Conservation (phyloP, 768 basidiomycete genomes). For the Cystobasidium ongulense region DNA sequence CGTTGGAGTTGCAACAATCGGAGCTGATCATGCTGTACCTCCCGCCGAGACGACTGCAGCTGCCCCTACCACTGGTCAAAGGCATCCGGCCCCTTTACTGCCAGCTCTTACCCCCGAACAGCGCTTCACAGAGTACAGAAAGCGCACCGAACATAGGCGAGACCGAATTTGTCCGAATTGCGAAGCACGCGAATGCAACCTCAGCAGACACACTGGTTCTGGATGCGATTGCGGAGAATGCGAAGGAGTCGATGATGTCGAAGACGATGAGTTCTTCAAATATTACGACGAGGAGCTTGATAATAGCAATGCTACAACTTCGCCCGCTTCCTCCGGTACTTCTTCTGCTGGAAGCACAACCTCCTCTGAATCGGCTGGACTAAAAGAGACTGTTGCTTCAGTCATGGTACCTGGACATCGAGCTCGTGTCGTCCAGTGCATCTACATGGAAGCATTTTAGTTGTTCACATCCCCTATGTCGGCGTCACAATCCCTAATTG, state of each 20-base stretch:
- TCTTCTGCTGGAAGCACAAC: neutral
- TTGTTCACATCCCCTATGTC: no score
- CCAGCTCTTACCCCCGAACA: neutral
- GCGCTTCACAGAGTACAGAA: neutral
- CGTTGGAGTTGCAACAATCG: no score
- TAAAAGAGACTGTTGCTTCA: neutral
- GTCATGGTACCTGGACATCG: conserved; percentile 5
- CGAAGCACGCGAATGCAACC: neutral
- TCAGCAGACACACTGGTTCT: neutral
- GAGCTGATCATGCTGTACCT: no score
- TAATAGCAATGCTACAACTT: neutral
- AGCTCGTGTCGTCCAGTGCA: neutral
- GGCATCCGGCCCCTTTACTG: neutral
- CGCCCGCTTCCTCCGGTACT: neutral
- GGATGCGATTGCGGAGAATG: neutral
- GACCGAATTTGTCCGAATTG: neutral
- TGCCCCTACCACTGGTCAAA: no score
- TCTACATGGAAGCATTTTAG: neutral
- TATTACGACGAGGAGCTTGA: neutral
- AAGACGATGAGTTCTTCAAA: neutral
- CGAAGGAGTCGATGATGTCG: neutral
- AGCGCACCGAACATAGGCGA: neutral
- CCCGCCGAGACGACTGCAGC: neutral
- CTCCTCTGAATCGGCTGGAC: neutral
- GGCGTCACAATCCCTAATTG: no score